Evolutionary conservation across 768 basidiomycete species (phyloP), one percentile per base, ranked within the genome.

Genomic region (Lentinula edodes): DNA sequence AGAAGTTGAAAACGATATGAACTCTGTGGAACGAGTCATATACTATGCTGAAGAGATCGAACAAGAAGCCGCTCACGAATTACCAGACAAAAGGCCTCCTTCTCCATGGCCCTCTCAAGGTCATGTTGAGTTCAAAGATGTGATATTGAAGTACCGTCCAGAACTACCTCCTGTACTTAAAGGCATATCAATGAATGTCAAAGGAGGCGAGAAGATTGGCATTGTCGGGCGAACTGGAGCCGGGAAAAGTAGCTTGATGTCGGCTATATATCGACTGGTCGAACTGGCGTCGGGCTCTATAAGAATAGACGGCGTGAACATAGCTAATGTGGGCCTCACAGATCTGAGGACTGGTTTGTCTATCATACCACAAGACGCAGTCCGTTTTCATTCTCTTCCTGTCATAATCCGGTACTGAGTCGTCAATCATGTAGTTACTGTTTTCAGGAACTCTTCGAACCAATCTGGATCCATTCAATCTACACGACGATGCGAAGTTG

Each of bases 1-100:
- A 2, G 93, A 95, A 70, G 88, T 95, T 10, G 93, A 96, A 72
- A 96, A 97, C 72, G 83, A 95, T 72, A 94, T 95, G 91, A 93
- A 93, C 70, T 85, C 86, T n/a, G 89, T 91, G 7, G 90, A 92
- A 70, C 88, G 95, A 28, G 79, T 98, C 16, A 75, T 93, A 3
- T 83, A 93, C 69, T 97, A 97, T 67, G 86, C 88, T 45, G 81
- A 82, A 18, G 81, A 85, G 34, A 77, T 97, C 16, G 92, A 94
- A 69, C 89, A 94, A 70, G 93, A 95, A 72, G 83, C 89, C 1
- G 81, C 89, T 1, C 84, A 90, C 66, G 80, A 86, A 43, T 72
- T 89, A 16, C 78, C 84, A 0, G 87, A 86, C 15, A 76, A 71
- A 32, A 84, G 82, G 65, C 88, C 87, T 0, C 72, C 84, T 0